Evolutionary conservation across 345 rosid species (phyloP), one percentile per base, ranked within the genome.

Genomic region (Anacardium occidentale): DNA sequence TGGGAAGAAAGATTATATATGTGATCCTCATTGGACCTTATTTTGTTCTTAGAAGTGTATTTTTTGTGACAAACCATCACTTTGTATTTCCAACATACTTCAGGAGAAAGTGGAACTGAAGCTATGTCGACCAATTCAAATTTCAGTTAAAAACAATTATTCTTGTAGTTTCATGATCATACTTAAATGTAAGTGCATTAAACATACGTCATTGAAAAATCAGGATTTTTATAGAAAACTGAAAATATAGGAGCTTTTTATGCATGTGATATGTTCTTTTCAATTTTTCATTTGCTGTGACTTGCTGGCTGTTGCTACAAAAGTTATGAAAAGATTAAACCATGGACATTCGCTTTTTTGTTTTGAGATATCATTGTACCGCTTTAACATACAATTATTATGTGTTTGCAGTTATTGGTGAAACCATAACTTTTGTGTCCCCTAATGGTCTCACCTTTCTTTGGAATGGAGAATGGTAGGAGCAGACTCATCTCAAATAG

Each of bases 391-490:
- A 26, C 64, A 18, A 76, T 72, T 73, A 73, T 77, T 74, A 5
- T 56, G 37, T 22, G 11, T 76, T 72, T 72, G 74, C 94, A 95
- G 99, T 92, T 82, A 87, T 95, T 67, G 99, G 99, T 69, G 99
- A 95, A 85, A 95, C 99, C 0, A 63, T 89, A 15, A 95, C 98
- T 63, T 90, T 91, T 81, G 81, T 85, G 62, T 72, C 93, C 63
- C 96, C 99, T 52, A 54, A 83, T 54, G 94, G 79, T 69, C 79
- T 83, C 64, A 77, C 78, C 47, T 87, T 95, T 64, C 84, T 95
- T 77, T 91, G 91, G 21, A 92, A 95, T 77, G 99, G 99, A 81
- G 99, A 95, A 87, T 95, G 98, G 99, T 95, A 82, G 15, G 87
- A 45, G 40, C 48, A 77, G 25, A 21, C 69, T 26, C 29, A 29